Percentiles rank a stretch among this genome's conserved stretches.
phyloP scores from a whole-genome alignment of 176 grass and related monocot genomes.

The Triticum urartu region DNA sequence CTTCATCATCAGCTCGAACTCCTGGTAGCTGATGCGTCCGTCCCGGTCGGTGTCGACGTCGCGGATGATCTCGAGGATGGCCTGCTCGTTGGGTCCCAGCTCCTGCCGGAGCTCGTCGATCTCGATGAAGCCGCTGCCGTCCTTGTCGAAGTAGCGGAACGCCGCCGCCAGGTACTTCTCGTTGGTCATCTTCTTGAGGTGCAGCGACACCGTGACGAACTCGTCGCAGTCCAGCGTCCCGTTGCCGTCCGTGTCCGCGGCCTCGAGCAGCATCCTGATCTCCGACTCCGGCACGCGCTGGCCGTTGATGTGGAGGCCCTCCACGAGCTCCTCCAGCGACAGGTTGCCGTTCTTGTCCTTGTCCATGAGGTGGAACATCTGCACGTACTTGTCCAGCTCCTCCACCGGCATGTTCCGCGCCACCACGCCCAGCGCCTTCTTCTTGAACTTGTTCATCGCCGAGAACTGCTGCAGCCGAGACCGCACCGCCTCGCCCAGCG shows the following conservation, averaged over 20 bases:
- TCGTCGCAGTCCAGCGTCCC: conserved; percentile 86
- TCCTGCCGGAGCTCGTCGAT: conserved; percentile 69
- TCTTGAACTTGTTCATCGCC: conserved; percentile 86
- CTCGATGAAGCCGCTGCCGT: conserved; percentile 84
- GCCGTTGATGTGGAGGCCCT: conserved; percentile 65
- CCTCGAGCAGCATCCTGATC: conserved; percentile 82
- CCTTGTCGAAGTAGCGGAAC: conserved; percentile 90
- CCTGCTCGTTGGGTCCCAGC: conserved; percentile 62
- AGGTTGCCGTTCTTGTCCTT: conserved; percentile 80
- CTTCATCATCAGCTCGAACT: conserved; percentile 97
- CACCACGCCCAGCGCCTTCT: conserved; percentile 73
- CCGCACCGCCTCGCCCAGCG: conserved; percentile 58
- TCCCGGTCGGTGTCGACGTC: conserved; percentile 84
- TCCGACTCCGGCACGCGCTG: conserved; percentile 57
- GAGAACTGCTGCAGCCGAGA: conserved; percentile 73
- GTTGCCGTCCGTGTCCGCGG: conserved; percentile 81
- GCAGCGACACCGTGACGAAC: conserved; percentile 85
- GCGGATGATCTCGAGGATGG: conserved; percentile 72
- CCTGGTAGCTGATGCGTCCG: conserved; percentile 80
- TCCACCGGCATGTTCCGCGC: conserved; percentile 68
- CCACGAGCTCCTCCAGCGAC: conserved; percentile 76
- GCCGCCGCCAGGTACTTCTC: conserved; percentile 74
- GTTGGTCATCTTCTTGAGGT: conserved; percentile 79
- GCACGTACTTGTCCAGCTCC: conserved; percentile 67
- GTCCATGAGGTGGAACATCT: conserved; percentile 92